phyloP scores from a whole-genome alignment of 73 alveolate genomes.

The Paramecium sexaurelia region DNA sequence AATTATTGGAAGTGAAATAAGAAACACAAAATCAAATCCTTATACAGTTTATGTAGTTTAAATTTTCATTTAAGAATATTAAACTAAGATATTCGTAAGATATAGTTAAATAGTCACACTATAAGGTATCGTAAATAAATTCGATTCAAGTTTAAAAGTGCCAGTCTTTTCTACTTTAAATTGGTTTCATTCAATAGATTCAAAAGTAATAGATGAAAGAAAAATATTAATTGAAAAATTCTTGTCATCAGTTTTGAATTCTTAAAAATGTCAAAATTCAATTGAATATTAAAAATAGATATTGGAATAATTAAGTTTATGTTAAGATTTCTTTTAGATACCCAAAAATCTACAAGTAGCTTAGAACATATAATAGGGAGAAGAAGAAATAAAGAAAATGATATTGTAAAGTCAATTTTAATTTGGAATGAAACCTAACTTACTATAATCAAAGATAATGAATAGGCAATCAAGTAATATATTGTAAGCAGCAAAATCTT shows the following conservation, averaged over 20 bases:
- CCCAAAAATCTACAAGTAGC: background rate
- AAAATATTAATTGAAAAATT: background rate
- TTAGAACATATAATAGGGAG: background rate
- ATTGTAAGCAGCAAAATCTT: background rate
- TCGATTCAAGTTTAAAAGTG: background rate
- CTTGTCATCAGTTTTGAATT: slow-evolving; percentile 41
- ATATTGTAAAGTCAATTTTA: background rate
- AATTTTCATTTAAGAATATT: background rate
- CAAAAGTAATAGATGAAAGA: slow-evolving; percentile 42
- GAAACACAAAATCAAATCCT: background rate
- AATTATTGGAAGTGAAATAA: slow-evolving; percentile 3
- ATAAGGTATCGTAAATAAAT: background rate
- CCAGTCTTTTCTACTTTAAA: background rate
- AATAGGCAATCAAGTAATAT: background rate
- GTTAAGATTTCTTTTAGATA: background rate
- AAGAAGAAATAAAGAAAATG: background rate
- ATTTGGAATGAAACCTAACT: background rate
- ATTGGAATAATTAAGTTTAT: background rate
- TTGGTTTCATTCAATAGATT: background rate
- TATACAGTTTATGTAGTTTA: background rate
- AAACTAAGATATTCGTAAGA: slow-evolving; percentile 41
- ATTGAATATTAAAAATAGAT: background rate
- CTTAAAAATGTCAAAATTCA: background rate
- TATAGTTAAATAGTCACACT: background rate
- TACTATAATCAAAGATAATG: background rate